phyloP scores from a whole-genome alignment of 306 rosid species.

The Quercus aquifolioides region DNA sequence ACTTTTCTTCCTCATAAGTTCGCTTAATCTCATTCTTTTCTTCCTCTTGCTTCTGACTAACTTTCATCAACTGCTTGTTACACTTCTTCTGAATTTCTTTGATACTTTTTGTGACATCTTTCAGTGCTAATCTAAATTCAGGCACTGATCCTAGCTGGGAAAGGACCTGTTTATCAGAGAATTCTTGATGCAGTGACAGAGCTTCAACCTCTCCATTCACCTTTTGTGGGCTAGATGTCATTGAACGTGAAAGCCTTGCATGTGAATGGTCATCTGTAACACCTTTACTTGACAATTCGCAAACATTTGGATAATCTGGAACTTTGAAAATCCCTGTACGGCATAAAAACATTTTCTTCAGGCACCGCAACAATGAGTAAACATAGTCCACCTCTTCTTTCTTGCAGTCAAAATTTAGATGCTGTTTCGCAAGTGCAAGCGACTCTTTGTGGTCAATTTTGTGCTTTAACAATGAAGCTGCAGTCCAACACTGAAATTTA shows the following conservation, averaged over 20 bases:
- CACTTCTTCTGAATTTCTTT: slow-evolving; percentile 54
- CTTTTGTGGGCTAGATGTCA: slow-evolving; percentile 1
- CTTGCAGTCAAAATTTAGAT: slow-evolving; percentile 60
- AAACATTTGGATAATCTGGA: slow-evolving; percentile 29
- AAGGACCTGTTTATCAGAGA: slow-evolving; percentile 16
- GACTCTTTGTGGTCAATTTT: slow-evolving; percentile 61
- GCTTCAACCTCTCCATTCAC: slow-evolving; percentile 12
- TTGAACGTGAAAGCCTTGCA: not conserved
- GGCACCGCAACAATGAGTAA: slow-evolving; percentile 63
- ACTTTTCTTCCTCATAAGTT: slow-evolving; percentile 27
- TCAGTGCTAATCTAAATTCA: slow-evolving; percentile 7
- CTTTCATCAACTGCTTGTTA: slow-evolving; percentile 39
- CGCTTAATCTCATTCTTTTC: slow-evolving; percentile 20
- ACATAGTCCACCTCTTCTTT: slow-evolving; percentile 55
- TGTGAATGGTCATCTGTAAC: not conserved
- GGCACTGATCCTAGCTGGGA: slow-evolving; percentile 8
- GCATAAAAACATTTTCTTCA: slow-evolving; percentile 51
- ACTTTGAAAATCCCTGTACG: slow-evolving; percentile 28
- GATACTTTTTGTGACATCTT: slow-evolving; percentile 34
- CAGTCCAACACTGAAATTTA: slow-evolving; percentile 76
- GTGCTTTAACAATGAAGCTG: slow-evolving; percentile 51
- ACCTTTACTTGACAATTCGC: slow-evolving; percentile 3
- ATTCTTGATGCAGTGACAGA: slow-evolving; percentile 14
- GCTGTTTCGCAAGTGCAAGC: slow-evolving; percentile 53
- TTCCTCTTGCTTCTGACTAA: slow-evolving; percentile 35